These are phyloP conservation scores for Chaetomium tenue DNA, from an alignment of 495 filamentous ascomycete genomes.

Conservation along the genomic window DNA sequence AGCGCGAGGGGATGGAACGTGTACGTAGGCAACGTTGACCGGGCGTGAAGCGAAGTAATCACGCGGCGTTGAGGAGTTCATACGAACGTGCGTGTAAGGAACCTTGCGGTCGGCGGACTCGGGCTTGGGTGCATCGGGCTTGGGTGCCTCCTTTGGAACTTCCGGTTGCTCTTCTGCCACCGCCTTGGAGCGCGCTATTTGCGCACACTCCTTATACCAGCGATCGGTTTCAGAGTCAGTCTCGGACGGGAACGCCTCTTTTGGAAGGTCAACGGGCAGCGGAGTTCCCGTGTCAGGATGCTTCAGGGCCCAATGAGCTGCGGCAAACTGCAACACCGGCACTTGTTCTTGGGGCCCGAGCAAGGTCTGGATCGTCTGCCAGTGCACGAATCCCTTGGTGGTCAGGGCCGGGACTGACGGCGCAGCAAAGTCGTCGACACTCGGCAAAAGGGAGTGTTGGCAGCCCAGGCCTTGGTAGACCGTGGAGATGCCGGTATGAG, in stretches of 20 bases:
- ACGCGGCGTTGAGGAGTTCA: constrained; percentile 22
- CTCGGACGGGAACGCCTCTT: constrained; percentile 67
- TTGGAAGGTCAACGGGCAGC: constrained; percentile 77
- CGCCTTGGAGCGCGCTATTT: constrained; percentile 44
- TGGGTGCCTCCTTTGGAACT: constrained; percentile 30
- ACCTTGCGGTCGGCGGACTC: constrained; percentile 26
- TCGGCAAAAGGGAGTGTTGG: constrained; percentile 68
- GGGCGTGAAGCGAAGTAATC: constrained; percentile 29
- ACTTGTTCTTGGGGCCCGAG: constrained; percentile 87
- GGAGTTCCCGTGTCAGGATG: constrained; percentile 66
- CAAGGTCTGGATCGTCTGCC: constrained; percentile 90
- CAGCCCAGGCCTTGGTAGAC: constrained; percentile 92
- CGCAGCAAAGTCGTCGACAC: constrained; percentile 65
- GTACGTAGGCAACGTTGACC: constrained; percentile 30
- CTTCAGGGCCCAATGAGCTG: constrained; percentile 69
- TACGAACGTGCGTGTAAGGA: constrained; percentile 28
- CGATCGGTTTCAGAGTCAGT: constrained; percentile 73
- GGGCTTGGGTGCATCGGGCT: constrained; percentile 20
- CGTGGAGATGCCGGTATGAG: constrained; percentile 70
- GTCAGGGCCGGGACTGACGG: constrained; percentile 83
- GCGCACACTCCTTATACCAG: constrained; percentile 77
- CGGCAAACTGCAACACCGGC: constrained; percentile 76
- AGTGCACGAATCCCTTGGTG: constrained; percentile 78
- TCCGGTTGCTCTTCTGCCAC: constrained; percentile 15
- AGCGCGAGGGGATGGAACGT: constrained; percentile 19